Evolutionary conservation across 495 filamentous ascomycete genomes (phyloP).

Genomic region (Tuber borchii): DNA sequence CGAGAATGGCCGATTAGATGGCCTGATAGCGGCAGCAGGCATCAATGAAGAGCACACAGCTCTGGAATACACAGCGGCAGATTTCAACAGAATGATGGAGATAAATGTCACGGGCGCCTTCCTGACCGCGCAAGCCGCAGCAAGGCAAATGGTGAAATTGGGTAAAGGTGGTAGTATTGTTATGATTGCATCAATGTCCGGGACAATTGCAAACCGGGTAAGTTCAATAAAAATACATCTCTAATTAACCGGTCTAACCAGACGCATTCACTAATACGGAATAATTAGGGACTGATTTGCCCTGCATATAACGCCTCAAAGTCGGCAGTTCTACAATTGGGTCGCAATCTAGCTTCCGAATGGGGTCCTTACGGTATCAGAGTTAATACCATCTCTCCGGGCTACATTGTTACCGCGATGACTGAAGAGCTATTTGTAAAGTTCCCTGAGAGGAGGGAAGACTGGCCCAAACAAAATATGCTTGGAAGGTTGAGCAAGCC

Average conservation of each 20-base stretch:
- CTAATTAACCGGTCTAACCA: background rate
- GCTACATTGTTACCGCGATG: conserved; percentile 93
- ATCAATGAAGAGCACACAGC: conserved; percentile 65
- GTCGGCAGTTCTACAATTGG: conserved; percentile 77
- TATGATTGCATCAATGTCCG: conserved; percentile 74
- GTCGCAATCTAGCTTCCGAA: conserved; percentile 75
- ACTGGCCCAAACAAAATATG: conserved; percentile 89
- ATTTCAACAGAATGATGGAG: conserved; percentile 64
- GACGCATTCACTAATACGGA: background rate
- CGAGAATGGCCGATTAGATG: conserved; percentile 56
- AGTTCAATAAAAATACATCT: background rate
- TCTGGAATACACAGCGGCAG: conserved; percentile 60
- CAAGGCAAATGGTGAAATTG: conserved; percentile 66
- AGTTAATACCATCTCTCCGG: conserved; percentile 90
- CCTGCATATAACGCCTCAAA: conserved; percentile 90
- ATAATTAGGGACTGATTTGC: conserved; percentile 56
- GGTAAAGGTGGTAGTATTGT: conserved; percentile 49
- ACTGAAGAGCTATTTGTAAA: conserved; percentile 69
- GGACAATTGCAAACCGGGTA: conserved; percentile 66
- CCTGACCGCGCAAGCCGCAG: conserved; percentile 64
- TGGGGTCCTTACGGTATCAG: conserved; percentile 85
- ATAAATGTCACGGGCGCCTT: conserved; percentile 74
- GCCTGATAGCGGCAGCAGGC: conserved; percentile 68
- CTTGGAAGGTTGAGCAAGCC: conserved; percentile 70
- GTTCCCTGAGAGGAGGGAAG: conserved; percentile 64